Conservation (phyloP, 495 filamentous ascomycete genomes). For the Aspergillus leporis region DNA sequence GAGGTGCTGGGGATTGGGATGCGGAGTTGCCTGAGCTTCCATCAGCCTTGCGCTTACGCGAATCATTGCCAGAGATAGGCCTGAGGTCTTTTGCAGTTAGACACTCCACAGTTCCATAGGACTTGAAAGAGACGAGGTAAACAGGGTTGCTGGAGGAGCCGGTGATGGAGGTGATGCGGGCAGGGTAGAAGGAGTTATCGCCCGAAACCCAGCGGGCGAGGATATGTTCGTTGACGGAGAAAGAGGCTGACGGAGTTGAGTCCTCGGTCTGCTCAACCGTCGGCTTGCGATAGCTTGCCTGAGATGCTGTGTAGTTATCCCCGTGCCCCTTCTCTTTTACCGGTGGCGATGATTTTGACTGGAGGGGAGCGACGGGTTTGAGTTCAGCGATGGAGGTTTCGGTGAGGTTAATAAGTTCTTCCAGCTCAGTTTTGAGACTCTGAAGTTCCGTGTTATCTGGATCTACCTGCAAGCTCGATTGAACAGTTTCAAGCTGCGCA, state of each 20-base stretch:
- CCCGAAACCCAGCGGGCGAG: conserved; percentile 88
- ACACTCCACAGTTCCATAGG: conserved; percentile 80
- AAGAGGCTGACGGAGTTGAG: conserved; percentile 51
- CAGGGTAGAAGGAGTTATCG: conserved; percentile 88
- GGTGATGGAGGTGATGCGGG: conserved; percentile 89
- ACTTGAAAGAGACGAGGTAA: conserved; percentile 92
- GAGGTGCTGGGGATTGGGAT: conserved; percentile 46
- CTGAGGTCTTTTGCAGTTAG: conserved; percentile 82
- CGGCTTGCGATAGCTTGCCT: conserved; percentile 53
- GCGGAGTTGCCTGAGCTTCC: conserved; percentile 59
- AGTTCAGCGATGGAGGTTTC: conserved; percentile 80
- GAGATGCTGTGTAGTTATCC: conserved; percentile 69
- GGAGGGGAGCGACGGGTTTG: conserved; percentile 46
- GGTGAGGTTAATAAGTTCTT: conserved; percentile 78
- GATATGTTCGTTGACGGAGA: conserved; percentile 86
- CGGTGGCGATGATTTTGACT: conserved; percentile 45
- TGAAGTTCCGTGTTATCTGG: conserved; percentile 80
- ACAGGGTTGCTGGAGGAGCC: conserved; percentile 84
- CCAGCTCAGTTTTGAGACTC: conserved; percentile 76
- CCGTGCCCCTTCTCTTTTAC: conserved; percentile 68
- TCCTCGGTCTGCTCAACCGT: conserved; percentile 44
- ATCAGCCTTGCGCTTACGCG: conserved; percentile 90
- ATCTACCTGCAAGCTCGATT: conserved; percentile 74
- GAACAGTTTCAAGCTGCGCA: conserved; percentile 75
- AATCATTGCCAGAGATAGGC: conserved; percentile 63